Evolutionary conservation across 2,329 filamentous ascomycete species (phyloP).

Genomic region (Neofusicoccum ribis): DNA sequence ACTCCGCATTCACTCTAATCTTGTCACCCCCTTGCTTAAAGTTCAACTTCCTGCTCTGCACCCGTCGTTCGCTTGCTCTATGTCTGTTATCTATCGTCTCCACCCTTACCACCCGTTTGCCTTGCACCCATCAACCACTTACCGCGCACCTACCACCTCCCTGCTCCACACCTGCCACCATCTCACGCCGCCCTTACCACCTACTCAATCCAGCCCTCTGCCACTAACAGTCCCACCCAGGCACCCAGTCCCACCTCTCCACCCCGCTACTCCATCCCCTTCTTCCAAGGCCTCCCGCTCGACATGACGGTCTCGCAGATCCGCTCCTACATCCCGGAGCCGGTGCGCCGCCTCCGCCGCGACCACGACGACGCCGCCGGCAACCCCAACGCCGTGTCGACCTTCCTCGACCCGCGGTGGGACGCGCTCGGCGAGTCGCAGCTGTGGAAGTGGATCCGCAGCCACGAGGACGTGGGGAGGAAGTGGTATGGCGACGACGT

Average conservation of each 20-base stretch:
- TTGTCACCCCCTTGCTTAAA: no score
- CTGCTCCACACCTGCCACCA: no score
- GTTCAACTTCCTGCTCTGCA: no score
- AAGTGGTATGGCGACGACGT: conserved; percentile 37
- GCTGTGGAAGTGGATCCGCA: conserved; percentile 37
- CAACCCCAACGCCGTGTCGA: conserved; percentile 18
- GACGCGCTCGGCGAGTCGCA: conserved; percentile 41
- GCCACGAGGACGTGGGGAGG: conserved; percentile 35
- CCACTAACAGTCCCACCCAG: neutral
- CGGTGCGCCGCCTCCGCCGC: conserved; percentile 25
- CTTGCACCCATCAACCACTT: no score
- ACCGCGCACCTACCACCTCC: no score
- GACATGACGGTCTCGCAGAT: conserved; percentile 45
- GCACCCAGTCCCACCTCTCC: neutral
- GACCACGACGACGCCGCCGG: neutral
- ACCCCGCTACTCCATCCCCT: conserved; percentile 36
- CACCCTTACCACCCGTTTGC: no score
- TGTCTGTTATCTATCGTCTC: no score
- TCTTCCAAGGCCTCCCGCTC: conserved; percentile 40
- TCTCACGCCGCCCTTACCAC: no score
- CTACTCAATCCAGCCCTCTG: neutral
- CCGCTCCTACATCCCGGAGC: conserved; percentile 31
- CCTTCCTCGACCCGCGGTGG: conserved; percentile 34
- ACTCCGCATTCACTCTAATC: no score
- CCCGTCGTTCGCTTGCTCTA: no score